A percentile compares a stretch with the other conserved stretches of the same genome.
Evolutionary conservation across 176 grass and related monocot genomes (phyloP).

Genomic region (Carex myosuroides): DNA sequence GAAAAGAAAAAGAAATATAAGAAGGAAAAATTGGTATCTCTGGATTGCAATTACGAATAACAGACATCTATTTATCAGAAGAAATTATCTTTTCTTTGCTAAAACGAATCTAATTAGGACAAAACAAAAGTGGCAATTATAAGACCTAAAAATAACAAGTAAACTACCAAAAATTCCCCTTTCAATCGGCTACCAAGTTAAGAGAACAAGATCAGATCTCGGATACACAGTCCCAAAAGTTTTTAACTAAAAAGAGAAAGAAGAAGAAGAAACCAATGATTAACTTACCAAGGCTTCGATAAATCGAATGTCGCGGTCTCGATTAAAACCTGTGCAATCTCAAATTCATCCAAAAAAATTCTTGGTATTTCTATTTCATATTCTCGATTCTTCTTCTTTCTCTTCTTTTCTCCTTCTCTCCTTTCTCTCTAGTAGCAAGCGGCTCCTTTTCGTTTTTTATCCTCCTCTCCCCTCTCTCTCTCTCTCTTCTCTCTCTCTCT

Average conservation of each 20-base stretch:
- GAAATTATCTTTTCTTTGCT: neutral
- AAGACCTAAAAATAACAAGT: neutral
- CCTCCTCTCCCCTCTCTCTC: neutral
- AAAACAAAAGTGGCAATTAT: neutral
- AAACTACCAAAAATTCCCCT: neutral
- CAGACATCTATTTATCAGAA: neutral
- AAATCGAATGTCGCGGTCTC: constrained; percentile 1
- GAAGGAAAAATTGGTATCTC: neutral
- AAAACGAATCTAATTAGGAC: neutral
- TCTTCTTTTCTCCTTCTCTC: neutral
- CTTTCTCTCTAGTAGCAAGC: neutral
- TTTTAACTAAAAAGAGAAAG: neutral
- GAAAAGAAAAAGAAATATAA: neutral
- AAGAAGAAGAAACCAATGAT: neutral
- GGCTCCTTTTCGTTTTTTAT: constrained; percentile 22
- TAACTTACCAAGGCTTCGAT: constrained; percentile 15
- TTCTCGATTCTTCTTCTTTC: neutral
- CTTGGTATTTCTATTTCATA: neutral
- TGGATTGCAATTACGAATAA: neutral
- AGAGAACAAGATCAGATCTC: constrained; percentile 22
- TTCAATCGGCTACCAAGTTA: neutral
- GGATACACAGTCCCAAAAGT: constrained; percentile 15
- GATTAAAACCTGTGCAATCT: neutral
- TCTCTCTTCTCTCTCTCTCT: constrained; percentile 11
- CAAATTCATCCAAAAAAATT: neutral